Evolutionary conservation across 83 land plant genomes (phyloP).

Genomic region (Thuja plicata): DNA sequence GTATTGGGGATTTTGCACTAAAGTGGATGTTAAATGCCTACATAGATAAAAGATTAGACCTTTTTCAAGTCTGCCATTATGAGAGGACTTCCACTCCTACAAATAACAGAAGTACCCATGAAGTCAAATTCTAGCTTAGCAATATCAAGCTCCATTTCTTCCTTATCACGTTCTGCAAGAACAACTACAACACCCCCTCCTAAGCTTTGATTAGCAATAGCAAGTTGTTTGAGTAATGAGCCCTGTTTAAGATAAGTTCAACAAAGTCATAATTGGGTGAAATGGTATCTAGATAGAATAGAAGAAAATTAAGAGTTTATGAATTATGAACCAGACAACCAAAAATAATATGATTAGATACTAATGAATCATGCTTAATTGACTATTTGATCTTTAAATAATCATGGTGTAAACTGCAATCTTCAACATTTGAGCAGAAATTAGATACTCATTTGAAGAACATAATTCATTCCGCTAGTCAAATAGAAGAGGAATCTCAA

Average conservation of each 20-base stretch:
- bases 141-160: slow-evolving; percentile 83
- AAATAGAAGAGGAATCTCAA: background rate
- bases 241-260: slow-evolving; percentile 32
- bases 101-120: slow-evolving; percentile 77
- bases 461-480: background rate
- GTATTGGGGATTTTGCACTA: background rate
- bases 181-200: slow-evolving; percentile 86
- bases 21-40: background rate
- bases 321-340: background rate
- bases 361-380: background rate
- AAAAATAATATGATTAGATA: background rate
- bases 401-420: background rate
- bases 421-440: background rate
- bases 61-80: slow-evolving; percentile 70
- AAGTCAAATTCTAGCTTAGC: slow-evolving; percentile 74
- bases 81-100: slow-evolving; percentile 76
- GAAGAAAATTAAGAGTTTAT: background rate
- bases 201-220: slow-evolving; percentile 79
- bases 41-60: slow-evolving; percentile 23
- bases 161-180: slow-evolving; percentile 78
- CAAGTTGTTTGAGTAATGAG: slow-evolving; percentile 78
- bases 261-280: background rate
- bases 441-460: background rate
- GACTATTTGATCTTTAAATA: background rate
- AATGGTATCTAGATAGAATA: background rate